Base-by-base conservation (phyloP, 164 flowering plant species). In the Macadamia integrifolia region DNA sequence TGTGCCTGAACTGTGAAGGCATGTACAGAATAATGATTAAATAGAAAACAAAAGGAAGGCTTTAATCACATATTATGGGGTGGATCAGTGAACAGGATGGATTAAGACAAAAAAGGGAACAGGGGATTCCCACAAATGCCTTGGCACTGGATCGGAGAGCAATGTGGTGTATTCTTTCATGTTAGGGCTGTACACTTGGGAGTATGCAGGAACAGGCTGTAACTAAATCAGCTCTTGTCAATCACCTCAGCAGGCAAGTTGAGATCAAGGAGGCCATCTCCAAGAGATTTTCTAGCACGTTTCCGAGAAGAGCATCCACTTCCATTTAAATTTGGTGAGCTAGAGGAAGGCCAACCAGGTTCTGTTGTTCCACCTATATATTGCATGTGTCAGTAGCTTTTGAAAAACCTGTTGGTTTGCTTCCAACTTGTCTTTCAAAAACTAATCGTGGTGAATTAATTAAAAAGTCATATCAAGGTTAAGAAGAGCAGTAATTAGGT, bases 141-240 rank as follows among this genome's bases (percentile, higher is more conserved):
- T 6, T 15, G 7, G 35, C 44, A 15, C 23, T 40, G 44, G 17
- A 13, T 28, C 17, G 4, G 12, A 8, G 50, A 46, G 50, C 50
- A 46, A 46, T 46, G 50, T 9, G 3, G 31, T 3, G 13, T 35
- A 53, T 14, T 50, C 30, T 69, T 74, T 58, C 5, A 50, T 60
- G 79, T 84, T 79, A 85, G 83, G 79, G 78, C 86, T 87, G 83
- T 85, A 85, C 91, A 80, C 71, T 77, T 46, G 68, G 58, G 28
- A 23, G 62, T 58, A 56, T 65, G 6, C 56, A 49, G 48, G 50
- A 64, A 67, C 23, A 50, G 57, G 58, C 50, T 30, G 48, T 64
- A 66, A 66, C 46, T 32, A 46, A 30, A 3, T 35, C 53, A 30
- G n/a, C 64, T 81, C 77, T 76, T 77, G 74, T 86, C 88, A 8